Evolutionary conservation across 352 stramenopile genomes (phyloP), one percentile per base, ranked within the genome.

Genomic region (Pythium myriotylum): DNA sequence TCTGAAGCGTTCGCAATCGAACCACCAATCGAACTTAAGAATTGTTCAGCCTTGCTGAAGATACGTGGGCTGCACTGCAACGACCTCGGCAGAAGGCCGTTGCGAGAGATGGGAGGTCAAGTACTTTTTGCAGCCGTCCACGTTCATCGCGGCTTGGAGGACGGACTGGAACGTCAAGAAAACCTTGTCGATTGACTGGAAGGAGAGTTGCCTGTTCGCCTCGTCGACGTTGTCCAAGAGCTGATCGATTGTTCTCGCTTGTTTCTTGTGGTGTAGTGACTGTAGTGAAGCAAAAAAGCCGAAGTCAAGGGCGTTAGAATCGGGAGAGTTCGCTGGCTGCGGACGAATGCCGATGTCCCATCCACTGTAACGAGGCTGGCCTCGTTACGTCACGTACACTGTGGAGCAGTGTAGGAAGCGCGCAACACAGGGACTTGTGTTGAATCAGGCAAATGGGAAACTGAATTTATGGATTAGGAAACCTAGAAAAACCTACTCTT

Each of bases 271-370:
- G 10, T 33, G 45, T 23, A 52, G 23, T 9, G 45, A 19, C 45
- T 52, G 45, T 7, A 52, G 23, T 17, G 45, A 52, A 32, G 45
- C 20, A 17, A 52, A 52, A 52, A 52, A 52, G 12, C 45, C 45
- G 7, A 52, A 23, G 23, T 52, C 33, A 14, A 40, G 33, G 14
- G 14, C 33, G 33, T 40, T 40, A 40, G 14, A 40, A 14, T 40
- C 14, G 33, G 33, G 33, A 8, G 33, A 8, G 33, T 40, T 40
- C 33, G 33, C 33, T 14, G 33, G 33, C 33, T 40, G 33, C 8
- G 33, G 14, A n/a, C n/a, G n/a, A n/a, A n/a, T n/a, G n/a, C n/a
- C n/a, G n/a, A n/a, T n/a, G n/a, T n/a, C n/a, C n/a, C n/a, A n/a
- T n/a, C n/a, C n/a, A n/a, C n/a, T n/a, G n/a, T n/a, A n/a, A n/a